Evolutionary conservation across 306 rosid species (phyloP), one percentile per base, ranked within the genome.

Genomic region (Hippophae rhamnoides): DNA sequence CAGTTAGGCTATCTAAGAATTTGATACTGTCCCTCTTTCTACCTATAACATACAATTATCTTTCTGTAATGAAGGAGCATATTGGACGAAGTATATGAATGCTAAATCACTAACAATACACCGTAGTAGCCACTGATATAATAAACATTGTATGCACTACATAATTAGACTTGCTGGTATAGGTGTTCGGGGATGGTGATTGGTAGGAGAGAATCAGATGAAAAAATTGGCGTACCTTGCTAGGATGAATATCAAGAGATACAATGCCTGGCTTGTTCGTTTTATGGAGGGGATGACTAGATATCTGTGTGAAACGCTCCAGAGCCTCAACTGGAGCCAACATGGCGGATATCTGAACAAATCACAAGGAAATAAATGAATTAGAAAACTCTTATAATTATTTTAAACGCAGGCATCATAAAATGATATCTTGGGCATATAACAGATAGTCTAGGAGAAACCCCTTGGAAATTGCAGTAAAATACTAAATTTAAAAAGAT

Each of bases 281-380:
- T 81, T 86, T 93, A 73, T 93, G 95, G 60, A 93, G 82, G 57
- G 99, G 99, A 43, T 93, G 99, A 59, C 99, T 93, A 63, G 99
- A 88, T 73, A 89, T 93, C 73, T 88, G 99, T 43, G 95, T 93
- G 70, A 86, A 93, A 61, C 83, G 74, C 76, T 84, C 99, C 53
- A 93, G 5, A 67, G 79, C 86, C 13, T 86, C 97, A 82, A 82
- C 49, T 41, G 97, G 72, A 70, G 96, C 90, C 90, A 93, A 74
- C 1, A 90, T 80, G 55, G 95, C 67, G 58, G 97, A 80, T 71
- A 88, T 84, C 99, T 93, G 80, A 63, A 65, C 13, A 61, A 70
- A 13, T 41, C 57, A 64, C 46, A 54, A 48, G 43, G 26, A 56
- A 13, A 54, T 3, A 54, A 45, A 62, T 58, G 2, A 10, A 64